A percentile compares a stretch with the other conserved stretches of the same genome.
These are phyloP conservation scores for Lipomyces spencermartinsiae DNA, from an alignment of 805 yeast genomes.

Conservation along the genomic window DNA sequence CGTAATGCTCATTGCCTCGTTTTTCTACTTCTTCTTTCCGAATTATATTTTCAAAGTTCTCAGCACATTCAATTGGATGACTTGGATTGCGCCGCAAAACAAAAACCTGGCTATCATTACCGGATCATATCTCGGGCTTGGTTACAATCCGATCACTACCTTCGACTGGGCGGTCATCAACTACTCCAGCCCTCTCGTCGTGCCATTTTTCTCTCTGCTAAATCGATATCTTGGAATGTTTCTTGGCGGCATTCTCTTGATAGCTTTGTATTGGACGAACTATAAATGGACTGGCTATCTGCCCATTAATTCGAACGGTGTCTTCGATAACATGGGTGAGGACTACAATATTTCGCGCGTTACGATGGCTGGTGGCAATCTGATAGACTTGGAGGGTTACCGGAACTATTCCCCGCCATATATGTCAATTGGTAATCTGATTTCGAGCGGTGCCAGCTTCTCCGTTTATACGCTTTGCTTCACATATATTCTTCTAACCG, in stretches of 20 bases:
- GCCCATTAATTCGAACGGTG: constrained; percentile 54
- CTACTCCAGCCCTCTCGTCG: constrained; percentile 51
- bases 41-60: constrained; percentile 66
- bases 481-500: constrained; percentile 54
- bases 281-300: constrained; percentile 53
- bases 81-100: constrained; percentile 61
- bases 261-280: constrained; percentile 57
- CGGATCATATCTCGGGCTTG: constrained; percentile 52
- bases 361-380: constrained; percentile 48
- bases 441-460: constrained; percentile 58
- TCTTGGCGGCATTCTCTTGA: constrained; percentile 61
- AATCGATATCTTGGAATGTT: constrained; percentile 45
- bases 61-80: constrained; percentile 58
- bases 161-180: constrained; percentile 50
- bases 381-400: constrained; percentile 56
- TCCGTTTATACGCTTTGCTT: constrained; percentile 61
- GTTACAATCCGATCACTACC: constrained; percentile 42
- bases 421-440: constrained; percentile 57
- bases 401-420: constrained; percentile 66
- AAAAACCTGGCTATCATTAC: constrained; percentile 56
- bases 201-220: constrained; percentile 53
- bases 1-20: constrained; percentile 49
- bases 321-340: constrained; percentile 42
- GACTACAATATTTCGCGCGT: constrained; percentile 58
- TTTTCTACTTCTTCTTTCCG: constrained; percentile 54